Conservation (phyloP, 2,329 filamentous ascomycete species). For the Pseudonectria foliicola region DNA sequence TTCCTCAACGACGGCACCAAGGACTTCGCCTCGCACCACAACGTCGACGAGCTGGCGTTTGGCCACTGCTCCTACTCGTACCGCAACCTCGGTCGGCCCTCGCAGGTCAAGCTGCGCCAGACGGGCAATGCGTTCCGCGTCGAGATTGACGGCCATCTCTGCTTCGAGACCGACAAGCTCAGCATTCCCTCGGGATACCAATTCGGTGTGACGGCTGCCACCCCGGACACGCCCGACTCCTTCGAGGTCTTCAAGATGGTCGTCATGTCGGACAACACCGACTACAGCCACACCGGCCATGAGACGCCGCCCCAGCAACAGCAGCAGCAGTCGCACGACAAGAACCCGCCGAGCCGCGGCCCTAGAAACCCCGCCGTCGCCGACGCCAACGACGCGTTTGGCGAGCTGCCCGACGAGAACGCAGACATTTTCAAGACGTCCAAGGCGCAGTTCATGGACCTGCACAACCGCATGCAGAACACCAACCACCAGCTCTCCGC, state of each 20-base stretch:
- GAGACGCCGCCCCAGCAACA: constrained; percentile 26
- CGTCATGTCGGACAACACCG: constrained; percentile 51
- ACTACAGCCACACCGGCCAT: constrained; percentile 21
- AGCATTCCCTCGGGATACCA: constrained; percentile 71
- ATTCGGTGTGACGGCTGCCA: constrained; percentile 82
- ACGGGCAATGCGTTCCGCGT: constrained; percentile 63
- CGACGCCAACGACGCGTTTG: constrained; percentile 26
- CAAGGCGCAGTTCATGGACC: constrained; percentile 66
- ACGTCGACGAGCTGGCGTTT: constrained; percentile 80
- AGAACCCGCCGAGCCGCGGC: constrained; percentile 16
- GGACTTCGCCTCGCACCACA: constrained; percentile 69
- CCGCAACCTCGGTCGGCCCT: constrained; percentile 82
- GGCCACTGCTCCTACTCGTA: constrained; percentile 88
- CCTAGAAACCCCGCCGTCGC: constrained; percentile 20
- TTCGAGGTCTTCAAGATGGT: constrained; percentile 89
- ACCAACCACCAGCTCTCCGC: constrained; percentile 61
- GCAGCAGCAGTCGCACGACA: constrained; percentile 23
- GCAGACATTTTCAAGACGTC: constrained; percentile 43
- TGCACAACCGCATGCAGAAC: constrained; percentile 75
- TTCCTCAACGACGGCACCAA: constrained; percentile 88
- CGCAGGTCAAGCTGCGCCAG: constrained; percentile 67
- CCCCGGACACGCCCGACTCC: constrained; percentile 85
- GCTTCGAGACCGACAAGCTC: constrained; percentile 79
- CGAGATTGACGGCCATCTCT: constrained; percentile 68
- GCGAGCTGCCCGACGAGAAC: constrained; percentile 39